phyloP scores from a whole-genome alignment of 148 eudicot species.

The Silene latifolia region DNA sequence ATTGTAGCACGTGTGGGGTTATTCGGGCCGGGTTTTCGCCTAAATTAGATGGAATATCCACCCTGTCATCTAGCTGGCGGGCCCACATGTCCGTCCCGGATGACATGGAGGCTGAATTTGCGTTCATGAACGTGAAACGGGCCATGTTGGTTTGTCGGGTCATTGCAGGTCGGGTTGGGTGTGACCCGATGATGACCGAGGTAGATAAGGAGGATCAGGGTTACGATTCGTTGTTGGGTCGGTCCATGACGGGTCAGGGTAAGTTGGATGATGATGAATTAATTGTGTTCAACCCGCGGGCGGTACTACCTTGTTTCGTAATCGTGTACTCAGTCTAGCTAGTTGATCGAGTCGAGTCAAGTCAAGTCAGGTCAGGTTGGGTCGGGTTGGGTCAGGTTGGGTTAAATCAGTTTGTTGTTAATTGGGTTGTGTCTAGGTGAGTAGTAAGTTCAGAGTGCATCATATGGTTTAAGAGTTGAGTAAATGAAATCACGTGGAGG shows the following conservation, averaged over 20 bases:
- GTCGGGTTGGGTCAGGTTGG: conserved; percentile 10
- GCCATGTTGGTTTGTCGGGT: conserved; percentile 86
- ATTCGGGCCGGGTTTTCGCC: conserved; percentile 68
- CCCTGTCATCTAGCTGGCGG: conserved; percentile 62
- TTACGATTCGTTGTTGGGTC: conserved; percentile 56
- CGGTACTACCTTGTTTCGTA: conserved; percentile 84
- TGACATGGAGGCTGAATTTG: conserved; percentile 75
- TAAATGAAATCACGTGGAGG: conserved; percentile 21
- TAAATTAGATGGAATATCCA: conserved; percentile 76
- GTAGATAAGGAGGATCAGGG: conserved; percentile 63
- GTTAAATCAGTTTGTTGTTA: not conserved
- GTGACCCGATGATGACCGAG: conserved; percentile 36
- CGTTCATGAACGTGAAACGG: conserved; percentile 67
- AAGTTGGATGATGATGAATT: conserved; percentile 68
- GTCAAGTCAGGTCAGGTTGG: conserved; percentile 15
- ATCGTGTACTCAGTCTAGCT: conserved; percentile 60
- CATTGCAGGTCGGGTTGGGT: conserved; percentile 80
- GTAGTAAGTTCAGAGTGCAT: not conserved
- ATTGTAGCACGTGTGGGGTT: conserved; percentile 76
- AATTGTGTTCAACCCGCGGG: conserved; percentile 71
- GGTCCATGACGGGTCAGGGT: conserved; percentile 10
- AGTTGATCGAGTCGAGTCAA: not conserved
- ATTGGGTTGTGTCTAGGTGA: not conserved
- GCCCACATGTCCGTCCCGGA: conserved; percentile 74
- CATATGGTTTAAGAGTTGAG: not conserved